phyloP scores from a whole-genome alignment of 1,284 basidiomycete species.

The Sparassis latifolia region DNA sequence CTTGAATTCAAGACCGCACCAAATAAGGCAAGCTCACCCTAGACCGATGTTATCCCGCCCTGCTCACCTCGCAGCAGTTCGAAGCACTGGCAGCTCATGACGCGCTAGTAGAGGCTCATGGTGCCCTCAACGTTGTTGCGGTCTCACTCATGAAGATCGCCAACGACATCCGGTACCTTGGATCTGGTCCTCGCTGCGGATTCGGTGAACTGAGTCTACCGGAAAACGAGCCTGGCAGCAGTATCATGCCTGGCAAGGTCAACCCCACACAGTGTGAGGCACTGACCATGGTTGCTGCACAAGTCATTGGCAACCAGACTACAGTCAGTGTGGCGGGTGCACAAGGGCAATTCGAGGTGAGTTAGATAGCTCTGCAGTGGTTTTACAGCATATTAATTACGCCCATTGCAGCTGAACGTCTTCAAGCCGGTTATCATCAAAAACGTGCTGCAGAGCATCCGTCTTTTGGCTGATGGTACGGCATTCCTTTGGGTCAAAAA shows the following conservation, averaged over 20 bases:
- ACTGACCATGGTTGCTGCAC: conserved; percentile 96
- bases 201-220: conserved; percentile 92
- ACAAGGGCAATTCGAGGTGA: conserved; percentile 94
- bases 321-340: conserved; percentile 90
- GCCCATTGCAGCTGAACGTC: conserved; percentile 78
- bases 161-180: conserved; percentile 98
- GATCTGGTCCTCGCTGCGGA: conserved; percentile 95
- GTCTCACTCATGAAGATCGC: conserved; percentile 99
- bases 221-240: conserved; percentile 98
- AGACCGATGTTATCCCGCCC: conserved; percentile 1
- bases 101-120: conserved; percentile 95
- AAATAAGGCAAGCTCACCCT: conserved; percentile 70
- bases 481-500: conserved; percentile 1
- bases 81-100: conserved; percentile 97
- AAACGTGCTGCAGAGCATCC: conserved; percentile 94
- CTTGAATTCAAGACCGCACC: conserved; percentile 93
- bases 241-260: conserved; percentile 99
- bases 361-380: not conserved
- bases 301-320: conserved; percentile 98
- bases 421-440: conserved; percentile 99
- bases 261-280: conserved; percentile 99
- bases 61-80: conserved; percentile 49
- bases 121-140: conserved; percentile 92
- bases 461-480: conserved; percentile 86
- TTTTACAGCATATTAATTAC: not conserved